Conservation (phyloP, 306 rosid genomes). For the Senna siamea region DNA sequence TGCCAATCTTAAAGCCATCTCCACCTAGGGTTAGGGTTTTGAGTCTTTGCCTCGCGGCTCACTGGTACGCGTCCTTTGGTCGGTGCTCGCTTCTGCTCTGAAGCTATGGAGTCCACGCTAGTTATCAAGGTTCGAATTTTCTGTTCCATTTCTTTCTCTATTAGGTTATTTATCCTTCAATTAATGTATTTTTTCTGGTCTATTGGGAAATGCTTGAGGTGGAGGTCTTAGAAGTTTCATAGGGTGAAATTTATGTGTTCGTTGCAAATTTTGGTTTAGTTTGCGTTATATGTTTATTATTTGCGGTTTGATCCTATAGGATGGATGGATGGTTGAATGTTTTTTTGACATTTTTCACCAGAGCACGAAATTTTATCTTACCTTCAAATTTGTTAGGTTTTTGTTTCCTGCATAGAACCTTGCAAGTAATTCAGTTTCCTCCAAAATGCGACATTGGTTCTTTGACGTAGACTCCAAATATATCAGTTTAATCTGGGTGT, state of each 20-base stretch:
- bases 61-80: slow-evolving; percentile 34
- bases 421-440: slow-evolving; percentile 6
- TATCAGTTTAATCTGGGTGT: background rate
- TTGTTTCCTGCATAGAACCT: background rate
- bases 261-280: background rate
- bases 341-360: background rate
- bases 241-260: background rate
- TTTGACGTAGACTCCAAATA: background rate
- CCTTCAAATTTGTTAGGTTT: no score
- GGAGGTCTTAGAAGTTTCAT: background rate
- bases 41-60: background rate
- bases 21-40: slow-evolving; percentile 51
- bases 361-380: background rate
- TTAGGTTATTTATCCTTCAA: background rate
- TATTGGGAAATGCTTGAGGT: background rate
- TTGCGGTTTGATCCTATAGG: background rate
- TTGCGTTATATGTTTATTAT: background rate
- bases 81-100: slow-evolving; percentile 7
- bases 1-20: background rate
- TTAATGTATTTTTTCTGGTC: background rate
- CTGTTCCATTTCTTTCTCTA: background rate
- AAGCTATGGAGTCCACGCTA: slow-evolving; percentile 61
- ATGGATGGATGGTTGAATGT: background rate
- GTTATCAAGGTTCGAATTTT: slow-evolving; percentile 76
- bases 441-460: background rate